These are phyloP conservation scores for Mucor plumbeus DNA, from an alignment of 371 early-diverging fungal genomes.

Conservation along the genomic window DNA sequence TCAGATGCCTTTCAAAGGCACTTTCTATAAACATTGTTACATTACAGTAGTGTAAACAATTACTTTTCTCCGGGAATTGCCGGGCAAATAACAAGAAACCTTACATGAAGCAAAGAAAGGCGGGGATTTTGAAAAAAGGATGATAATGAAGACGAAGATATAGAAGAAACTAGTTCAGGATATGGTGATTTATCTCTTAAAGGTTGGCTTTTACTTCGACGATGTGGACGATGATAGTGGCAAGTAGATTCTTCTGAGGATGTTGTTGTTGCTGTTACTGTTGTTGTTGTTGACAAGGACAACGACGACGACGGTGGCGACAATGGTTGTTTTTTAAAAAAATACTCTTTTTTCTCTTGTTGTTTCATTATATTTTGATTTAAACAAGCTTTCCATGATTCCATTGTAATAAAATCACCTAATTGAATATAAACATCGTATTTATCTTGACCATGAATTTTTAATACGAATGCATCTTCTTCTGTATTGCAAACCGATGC, in stretches of 20 bases:
- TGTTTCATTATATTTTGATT: constrained; percentile 26
- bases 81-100: constrained; percentile 12
- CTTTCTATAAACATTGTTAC: not conserved
- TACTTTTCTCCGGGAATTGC: constrained; percentile 18
- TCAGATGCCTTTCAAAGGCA: constrained; percentile 10
- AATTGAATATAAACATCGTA: constrained; percentile 55
- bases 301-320: not conserved
- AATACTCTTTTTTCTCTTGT: constrained; percentile 4
- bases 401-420: constrained; percentile 44
- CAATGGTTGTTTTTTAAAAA: not conserved
- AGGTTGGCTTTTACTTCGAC: not conserved
- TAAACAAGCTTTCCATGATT: constrained; percentile 47
- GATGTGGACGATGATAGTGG: not conserved
- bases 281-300: not conserved
- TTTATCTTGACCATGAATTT: constrained; percentile 46
- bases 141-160: not conserved
- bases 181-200: not conserved
- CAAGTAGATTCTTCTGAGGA: not conserved
- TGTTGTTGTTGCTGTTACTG: not conserved
- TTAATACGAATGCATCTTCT: constrained; percentile 51
- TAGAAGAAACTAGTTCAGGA: not conserved
- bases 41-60: no score
- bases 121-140: constrained; percentile 9
- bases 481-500: constrained; percentile 43
- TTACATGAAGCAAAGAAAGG: constrained; percentile 4